These are phyloP conservation scores for Olyra latifolia DNA, from an alignment of 176 grass and related monocot genomes.

Conservation along the genomic window DNA sequence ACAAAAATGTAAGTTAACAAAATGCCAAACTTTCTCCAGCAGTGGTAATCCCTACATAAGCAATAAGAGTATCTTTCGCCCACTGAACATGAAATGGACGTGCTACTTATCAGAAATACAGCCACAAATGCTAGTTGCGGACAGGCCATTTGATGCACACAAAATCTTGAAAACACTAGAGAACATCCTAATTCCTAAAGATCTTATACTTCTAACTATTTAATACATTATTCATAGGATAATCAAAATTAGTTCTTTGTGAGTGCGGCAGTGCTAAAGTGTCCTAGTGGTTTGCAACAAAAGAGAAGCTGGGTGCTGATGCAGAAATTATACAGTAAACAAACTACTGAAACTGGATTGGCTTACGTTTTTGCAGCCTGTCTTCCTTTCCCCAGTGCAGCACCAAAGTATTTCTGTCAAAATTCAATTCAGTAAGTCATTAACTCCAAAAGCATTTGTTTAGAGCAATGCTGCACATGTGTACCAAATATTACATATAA, in stretches of 20 bases:
- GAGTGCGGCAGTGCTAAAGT: neutral
- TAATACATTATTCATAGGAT: neutral
- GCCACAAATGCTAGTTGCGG: neutral
- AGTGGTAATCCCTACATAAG: neutral
- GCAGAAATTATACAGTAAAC: constrained; percentile 20
- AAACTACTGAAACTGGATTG: constrained; percentile 10
- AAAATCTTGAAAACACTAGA: neutral
- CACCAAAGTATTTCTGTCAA: constrained; percentile 76
- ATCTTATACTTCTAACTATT: neutral
- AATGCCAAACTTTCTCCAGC: neutral
- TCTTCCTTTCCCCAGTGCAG: constrained; percentile 77
- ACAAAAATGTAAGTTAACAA: neutral
- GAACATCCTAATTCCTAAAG: neutral
- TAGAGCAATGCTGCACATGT: neutral
- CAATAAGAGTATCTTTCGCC: neutral
- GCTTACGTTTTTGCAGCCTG: constrained; percentile 89
- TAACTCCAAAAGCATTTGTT: neutral
- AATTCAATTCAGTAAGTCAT: constrained; percentile 33
- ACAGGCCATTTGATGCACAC: neutral
- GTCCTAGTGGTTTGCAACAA: neutral
- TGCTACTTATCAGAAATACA: neutral
- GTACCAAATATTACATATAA: neutral
- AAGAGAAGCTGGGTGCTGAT: neutral
- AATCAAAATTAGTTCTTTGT: neutral
- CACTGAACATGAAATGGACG: neutral